Evolutionary conservation across 2,329 filamentous ascomycete species (phyloP).

Genomic region (Microthyrium microscopicum): DNA sequence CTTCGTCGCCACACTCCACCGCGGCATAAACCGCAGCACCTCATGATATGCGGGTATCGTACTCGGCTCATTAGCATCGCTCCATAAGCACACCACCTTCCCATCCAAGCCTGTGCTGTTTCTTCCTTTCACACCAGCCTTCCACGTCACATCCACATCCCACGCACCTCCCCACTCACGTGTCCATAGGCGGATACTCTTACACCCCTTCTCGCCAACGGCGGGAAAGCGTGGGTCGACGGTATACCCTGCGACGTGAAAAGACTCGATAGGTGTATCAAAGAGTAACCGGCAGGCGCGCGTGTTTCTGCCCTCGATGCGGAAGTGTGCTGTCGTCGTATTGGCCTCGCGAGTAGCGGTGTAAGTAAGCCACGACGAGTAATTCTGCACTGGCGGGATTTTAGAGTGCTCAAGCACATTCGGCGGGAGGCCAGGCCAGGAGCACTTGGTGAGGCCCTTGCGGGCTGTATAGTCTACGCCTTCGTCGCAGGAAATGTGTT

Average conservation of each 20-base stretch:
- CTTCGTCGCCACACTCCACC: slow-evolving; percentile 68
- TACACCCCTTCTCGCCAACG: slow-evolving; percentile 45
- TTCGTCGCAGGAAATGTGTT: slow-evolving; percentile 26
- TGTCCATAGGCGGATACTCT: slow-evolving; percentile 63
- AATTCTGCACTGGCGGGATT: slow-evolving; percentile 28
- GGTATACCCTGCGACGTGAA: slow-evolving; percentile 45
- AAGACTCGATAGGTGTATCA: slow-evolving; percentile 45
- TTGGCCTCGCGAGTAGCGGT: slow-evolving; percentile 34
- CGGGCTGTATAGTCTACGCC: slow-evolving; percentile 25
- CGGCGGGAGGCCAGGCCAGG: slow-evolving; percentile 53
- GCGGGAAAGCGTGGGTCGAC: slow-evolving; percentile 49
- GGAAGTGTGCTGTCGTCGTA: slow-evolving; percentile 41
- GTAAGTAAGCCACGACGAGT: slow-evolving; percentile 47
- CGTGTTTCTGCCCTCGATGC: slow-evolving; percentile 56
- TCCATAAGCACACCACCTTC: slow-evolving; percentile 66
- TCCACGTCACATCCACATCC: slow-evolving; percentile 58
- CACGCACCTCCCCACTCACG: slow-evolving; percentile 59
- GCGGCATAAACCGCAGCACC: slow-evolving; percentile 54
- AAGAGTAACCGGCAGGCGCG: slow-evolving; percentile 63
- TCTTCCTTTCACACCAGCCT: slow-evolving; percentile 14
- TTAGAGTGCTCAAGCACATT: slow-evolving; percentile 20
- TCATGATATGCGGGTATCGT: slow-evolving; percentile 76
- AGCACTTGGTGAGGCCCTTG: slow-evolving; percentile 46
- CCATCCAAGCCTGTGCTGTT: slow-evolving; percentile 36
- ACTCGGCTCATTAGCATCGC: slow-evolving; percentile 57